Base-by-base conservation (phyloP, 306 rosid species). In the Alnus rubra region DNA sequence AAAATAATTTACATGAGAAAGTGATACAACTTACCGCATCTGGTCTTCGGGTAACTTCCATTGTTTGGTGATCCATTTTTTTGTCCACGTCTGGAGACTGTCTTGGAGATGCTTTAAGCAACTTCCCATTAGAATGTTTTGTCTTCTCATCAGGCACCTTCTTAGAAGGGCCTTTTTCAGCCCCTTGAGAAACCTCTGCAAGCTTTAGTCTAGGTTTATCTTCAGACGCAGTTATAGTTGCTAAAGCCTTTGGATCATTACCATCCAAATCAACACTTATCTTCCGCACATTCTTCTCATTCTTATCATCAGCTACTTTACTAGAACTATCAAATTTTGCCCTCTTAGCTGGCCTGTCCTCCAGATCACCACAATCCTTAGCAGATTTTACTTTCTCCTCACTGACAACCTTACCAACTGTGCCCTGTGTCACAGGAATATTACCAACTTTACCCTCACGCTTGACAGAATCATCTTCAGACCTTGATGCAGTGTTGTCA, bases 1-100 rank as follows among this genome's bases (percentile, higher is more conserved):
- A 15, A 65, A 37, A 15, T 18, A 37, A 5, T 58, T 58, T 58
- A 28, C 33, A 7, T n/a, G 0, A 39, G 70, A 79, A 76, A 81
- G 80, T 44, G 49, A 85, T 82, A 82, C 44, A 79, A 88, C 97
- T 93, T 91, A 95, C 94, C 71, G 78, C 80, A 9, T 84, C 78
- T 0, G 87, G 92, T 75, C 88, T 82, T 73, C 63, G 81, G 65
- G 94, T 74, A 74, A 88, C 92, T 77, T 91, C 88, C 58, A 47
- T 45, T 10, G 71, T 79, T 59, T 39, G 71, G 44, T 58, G 73
- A 77, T 83, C 90, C 19, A 74, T 63, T 76, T 77, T 84, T 63
- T 28, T 68, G 50, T 80, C 88, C 84, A 52, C 73, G 48, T 47
- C 75, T 12, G 44, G 62, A 73, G 76, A 51, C 33, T 23, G 12